Base-by-base conservation (phyloP, 441 rosid species). In the Flueggea neowawraea region DNA sequence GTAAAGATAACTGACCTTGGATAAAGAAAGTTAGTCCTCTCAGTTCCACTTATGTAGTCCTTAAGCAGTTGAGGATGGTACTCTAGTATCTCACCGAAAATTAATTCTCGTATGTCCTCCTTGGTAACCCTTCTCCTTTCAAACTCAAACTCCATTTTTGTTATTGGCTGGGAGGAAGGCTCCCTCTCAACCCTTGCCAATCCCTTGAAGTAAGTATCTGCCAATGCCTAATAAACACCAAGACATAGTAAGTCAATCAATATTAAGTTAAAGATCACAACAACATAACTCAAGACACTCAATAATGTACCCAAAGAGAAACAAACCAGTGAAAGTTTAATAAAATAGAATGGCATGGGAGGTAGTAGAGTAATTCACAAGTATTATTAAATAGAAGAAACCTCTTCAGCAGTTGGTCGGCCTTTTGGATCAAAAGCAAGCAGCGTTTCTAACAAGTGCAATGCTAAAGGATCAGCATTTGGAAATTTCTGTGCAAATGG, bases 361-460 rank as follows among this genome's bases (percentile, higher is more conserved):
- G 45, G 10, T 43, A 6, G 45, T 22, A 5, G 41, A 8, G 41
- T 36, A 36, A 36, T 47, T 47, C 50, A 47, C n/a, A 47, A 47
- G 12, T 14, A 47, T 3, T 47, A 14, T 47, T 2, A 47, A 47
- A 47, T 6, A 44, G 10, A 56, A 61, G 45, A 58, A 50, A 91
- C 97, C 95, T 94, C 88, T 84, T 86, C 91, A 75, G 96, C 98
- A 28, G 93, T 84, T 55, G 95, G 95, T 9, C 97, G 84, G 61
- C 89, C 93, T 76, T 90, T 94, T 28, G 97, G 96, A 73, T 94
- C 98, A 70, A 94, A 94, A 49, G 96, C 97, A 61, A 94, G 96
- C 75, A 94, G 80, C 72, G 75, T 85, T 73, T 83, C 85, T 81
- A 94, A 71, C 56, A 94, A 64, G 41, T 80, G 77, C 61, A 94